phyloP scores from a whole-genome alignment of 106 monocot genomes.

The Dactylorhiza incarnata region DNA sequence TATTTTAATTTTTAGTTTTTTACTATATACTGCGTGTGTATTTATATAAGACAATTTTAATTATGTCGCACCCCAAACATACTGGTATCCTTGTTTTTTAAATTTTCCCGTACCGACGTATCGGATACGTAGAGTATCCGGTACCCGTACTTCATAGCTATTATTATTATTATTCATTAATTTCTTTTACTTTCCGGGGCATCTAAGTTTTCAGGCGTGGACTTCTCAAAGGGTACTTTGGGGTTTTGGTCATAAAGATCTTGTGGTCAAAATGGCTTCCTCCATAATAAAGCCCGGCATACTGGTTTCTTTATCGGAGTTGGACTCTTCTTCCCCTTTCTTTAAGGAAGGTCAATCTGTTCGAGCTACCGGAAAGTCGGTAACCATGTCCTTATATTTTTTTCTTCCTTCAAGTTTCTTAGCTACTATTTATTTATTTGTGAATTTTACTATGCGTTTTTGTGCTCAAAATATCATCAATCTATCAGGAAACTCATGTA shows the following conservation, averaged over 20 bases:
- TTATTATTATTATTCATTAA: no score
- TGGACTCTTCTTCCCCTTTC: slow-evolving; percentile 53
- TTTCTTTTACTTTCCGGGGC: no score
- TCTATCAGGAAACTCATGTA: no score
- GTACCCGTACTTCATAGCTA: no score
- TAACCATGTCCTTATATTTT: slow-evolving; percentile 3
- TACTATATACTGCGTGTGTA: no score
- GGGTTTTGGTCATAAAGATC: slow-evolving; percentile 5
- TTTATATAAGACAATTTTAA: no score
- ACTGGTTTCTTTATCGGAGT: slow-evolving; percentile 46
- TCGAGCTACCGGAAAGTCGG: slow-evolving; percentile 75
- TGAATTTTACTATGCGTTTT: background rate
- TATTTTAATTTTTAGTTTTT: no score
- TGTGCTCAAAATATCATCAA: background rate
- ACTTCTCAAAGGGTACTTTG: background rate
- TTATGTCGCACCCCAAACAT: no score
- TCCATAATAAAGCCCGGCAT: slow-evolving; percentile 45
- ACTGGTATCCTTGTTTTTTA: no score
- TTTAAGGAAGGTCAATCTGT: slow-evolving; percentile 69
- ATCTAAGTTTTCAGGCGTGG: background rate
- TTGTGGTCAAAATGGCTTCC: slow-evolving; percentile 24
- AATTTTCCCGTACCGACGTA: no score
- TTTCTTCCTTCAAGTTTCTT: background rate
- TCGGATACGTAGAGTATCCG: no score
- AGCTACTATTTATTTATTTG: background rate